Conservation (phyloP, 331 rosid genomes). For the Quercus tomentella region DNA sequence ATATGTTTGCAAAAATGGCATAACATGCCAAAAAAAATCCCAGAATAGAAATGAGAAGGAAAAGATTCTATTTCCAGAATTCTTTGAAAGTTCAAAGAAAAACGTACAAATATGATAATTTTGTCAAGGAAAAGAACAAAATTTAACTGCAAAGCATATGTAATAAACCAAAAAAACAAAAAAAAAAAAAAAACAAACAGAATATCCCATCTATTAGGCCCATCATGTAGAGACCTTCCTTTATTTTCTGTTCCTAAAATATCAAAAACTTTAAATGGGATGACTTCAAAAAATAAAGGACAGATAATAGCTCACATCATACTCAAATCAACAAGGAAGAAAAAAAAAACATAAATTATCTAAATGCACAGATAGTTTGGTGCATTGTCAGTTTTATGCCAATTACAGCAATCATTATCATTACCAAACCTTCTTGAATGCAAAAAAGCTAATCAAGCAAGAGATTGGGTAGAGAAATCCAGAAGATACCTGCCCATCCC, state of each 20-base stretch:
- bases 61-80: neutral
- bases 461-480: slow-evolving; percentile 93
- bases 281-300: slow-evolving; percentile 22
- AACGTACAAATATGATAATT: neutral
- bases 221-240: too few species aligned
- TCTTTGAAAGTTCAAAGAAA: neutral
- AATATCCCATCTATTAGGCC: slow-evolving; percentile 85
- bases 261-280: slow-evolving; percentile 6
- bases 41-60: neutral
- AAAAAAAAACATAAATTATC: neutral
- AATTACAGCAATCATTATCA: slow-evolving; percentile 17
- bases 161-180: slow-evolving; percentile 82
- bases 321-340: neutral
- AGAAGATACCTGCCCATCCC: slow-evolving; percentile 67
- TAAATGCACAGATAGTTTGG: neutral
- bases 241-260: slow-evolving; percentile 84
- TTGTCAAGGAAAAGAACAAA: slow-evolving; percentile 7
- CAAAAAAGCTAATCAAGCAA: slow-evolving; percentile 82
- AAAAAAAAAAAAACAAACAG: slow-evolving; percentile 38
- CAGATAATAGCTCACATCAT: slow-evolving; percentile 2
- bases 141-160: slow-evolving; percentile 84
- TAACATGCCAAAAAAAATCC: too few species aligned
- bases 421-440: slow-evolving; percentile 76
- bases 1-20: too few species aligned
- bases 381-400: slow-evolving; percentile 10